These are phyloP conservation scores for Noccaea bulbosa DNA, from an alignment of 345 rosid species.

Conservation along the genomic window DNA sequence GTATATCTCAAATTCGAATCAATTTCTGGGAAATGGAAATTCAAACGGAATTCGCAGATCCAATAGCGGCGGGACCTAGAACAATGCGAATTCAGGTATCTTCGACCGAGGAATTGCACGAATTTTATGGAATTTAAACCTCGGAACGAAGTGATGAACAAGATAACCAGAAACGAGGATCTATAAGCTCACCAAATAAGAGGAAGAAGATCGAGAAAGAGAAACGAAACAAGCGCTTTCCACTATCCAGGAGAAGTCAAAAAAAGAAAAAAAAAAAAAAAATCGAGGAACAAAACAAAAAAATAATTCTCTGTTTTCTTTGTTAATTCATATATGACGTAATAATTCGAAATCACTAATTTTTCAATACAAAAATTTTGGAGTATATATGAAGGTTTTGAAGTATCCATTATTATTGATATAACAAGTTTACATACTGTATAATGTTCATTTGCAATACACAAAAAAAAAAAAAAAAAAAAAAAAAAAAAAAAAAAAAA, in stretches of 20 bases:
- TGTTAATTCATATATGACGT: too few species aligned
- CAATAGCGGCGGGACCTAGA: constrained; percentile 5
- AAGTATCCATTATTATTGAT: too few species aligned
- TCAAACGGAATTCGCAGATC: constrained; percentile 25
- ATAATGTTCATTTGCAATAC: too few species aligned
- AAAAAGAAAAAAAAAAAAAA: neutral
- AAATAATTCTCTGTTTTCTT: too few species aligned
- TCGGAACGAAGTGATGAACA: constrained; percentile 3
- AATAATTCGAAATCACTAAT: too few species aligned
- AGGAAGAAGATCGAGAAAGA: constrained; percentile 15
- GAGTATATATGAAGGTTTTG: too few species aligned
- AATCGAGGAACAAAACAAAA: neutral
- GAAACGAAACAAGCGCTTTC: constrained; percentile 12
- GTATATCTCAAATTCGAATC: constrained; percentile 2
- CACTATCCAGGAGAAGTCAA: neutral
- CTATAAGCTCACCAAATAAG: constrained; percentile 15
- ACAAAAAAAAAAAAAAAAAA: neutral
- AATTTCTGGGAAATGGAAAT: neutral
- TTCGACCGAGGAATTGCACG: constrained; percentile 24
- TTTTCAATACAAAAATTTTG: too few species aligned
- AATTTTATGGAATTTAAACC: constrained; percentile 2
- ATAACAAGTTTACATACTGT: too few species aligned
- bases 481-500: neutral
- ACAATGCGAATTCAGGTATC: neutral
- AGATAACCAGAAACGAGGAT: constrained; percentile 26